Conservation (phyloP, 2,329 filamentous ascomycete genomes). For the Fusarium pseudocircinatum region DNA sequence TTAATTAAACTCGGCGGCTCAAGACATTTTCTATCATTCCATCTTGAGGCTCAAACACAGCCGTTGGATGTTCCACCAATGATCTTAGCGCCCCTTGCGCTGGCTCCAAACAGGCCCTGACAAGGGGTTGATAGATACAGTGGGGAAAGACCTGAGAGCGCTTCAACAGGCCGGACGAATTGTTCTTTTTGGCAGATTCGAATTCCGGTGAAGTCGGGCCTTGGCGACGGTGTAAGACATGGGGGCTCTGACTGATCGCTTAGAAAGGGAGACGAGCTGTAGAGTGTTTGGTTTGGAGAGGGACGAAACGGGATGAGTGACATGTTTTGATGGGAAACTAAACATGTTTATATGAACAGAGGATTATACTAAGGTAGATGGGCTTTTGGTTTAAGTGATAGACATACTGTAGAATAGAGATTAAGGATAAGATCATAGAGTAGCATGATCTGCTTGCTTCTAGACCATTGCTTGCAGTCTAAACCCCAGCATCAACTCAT, state of each 20-base stretch:
- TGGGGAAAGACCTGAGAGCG: not conserved
- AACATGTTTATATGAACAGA: not conserved
- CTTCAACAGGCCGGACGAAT: not conserved
- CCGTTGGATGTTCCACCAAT: slow-evolving; percentile 42
- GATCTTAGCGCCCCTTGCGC: slow-evolving; percentile 38
- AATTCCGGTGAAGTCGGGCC: slow-evolving; percentile 43
- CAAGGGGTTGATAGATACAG: slow-evolving; percentile 1
- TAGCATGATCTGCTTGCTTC: not conserved
- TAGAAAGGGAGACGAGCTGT: not conserved
- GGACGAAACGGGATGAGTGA: slow-evolving; percentile 18
- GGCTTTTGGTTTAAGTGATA: not conserved
- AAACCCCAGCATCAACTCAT: slow-evolving; percentile 1
- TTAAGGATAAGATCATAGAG: not conserved
- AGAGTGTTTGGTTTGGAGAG: slow-evolving; percentile 2
- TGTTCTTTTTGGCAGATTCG: slow-evolving; percentile 30
- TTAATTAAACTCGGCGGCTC: not conserved
- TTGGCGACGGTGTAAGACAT: slow-evolving; percentile 30
- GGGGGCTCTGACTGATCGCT: not conserved
- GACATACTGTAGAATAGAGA: accelerated
- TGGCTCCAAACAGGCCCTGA: slow-evolving; percentile 37
- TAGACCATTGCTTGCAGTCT: slow-evolving; percentile 33
- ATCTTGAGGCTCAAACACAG: slow-evolving; percentile 44
- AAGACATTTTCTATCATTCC: slow-evolving; percentile 8
- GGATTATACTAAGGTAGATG: not conserved
- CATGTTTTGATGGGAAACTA: slow-evolving; percentile 8